Percentiles rank a stretch among this genome's conserved stretches.
Conservation (phyloP, 495 filamentous ascomycete genomes). For the Penicillium cinerascens region DNA sequence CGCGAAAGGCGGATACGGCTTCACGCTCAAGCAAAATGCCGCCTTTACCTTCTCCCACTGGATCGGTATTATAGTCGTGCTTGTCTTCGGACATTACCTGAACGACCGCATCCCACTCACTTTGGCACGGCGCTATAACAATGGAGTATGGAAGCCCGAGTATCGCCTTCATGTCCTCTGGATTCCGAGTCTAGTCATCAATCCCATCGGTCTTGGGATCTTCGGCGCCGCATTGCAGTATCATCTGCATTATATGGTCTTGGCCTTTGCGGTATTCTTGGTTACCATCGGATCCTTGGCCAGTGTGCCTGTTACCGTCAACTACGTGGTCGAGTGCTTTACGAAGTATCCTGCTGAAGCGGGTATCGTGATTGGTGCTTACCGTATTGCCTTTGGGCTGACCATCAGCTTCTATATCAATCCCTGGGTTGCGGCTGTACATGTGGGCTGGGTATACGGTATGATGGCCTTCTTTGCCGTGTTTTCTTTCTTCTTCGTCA, state of each 20-base stretch:
- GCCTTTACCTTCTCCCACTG: slow-evolving; percentile 48
- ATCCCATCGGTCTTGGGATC: slow-evolving; percentile 47
- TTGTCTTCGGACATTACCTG: slow-evolving; percentile 39
- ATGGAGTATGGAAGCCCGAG: slow-evolving; percentile 49
- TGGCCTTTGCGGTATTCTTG: slow-evolving; percentile 43
- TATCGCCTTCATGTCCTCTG: slow-evolving; percentile 49
- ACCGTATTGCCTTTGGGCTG: slow-evolving; percentile 42
- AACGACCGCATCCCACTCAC: slow-evolving; percentile 46
- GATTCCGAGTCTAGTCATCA: slow-evolving; percentile 41
- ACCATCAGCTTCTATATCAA: slow-evolving; percentile 47
- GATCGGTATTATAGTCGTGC: slow-evolving; percentile 42
- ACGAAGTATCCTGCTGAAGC: slow-evolving; percentile 40
- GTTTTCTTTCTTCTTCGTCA: slow-evolving; percentile 34
- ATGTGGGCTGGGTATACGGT: slow-evolving; percentile 50
- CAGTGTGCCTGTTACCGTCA: slow-evolving; percentile 43
- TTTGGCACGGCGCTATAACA: slow-evolving; percentile 27
- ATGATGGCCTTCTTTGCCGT: slow-evolving; percentile 49
- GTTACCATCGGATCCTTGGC: slow-evolving; percentile 39
- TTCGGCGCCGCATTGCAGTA: slow-evolving; percentile 48
- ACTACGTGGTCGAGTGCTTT: slow-evolving; percentile 50
- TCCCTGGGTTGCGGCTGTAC: slow-evolving; percentile 42
- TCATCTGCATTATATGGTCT: slow-evolving; percentile 45
- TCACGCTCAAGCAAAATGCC: slow-evolving; percentile 44
- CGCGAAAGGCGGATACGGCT: slow-evolving; percentile 47
- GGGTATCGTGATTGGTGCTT: slow-evolving; percentile 37